phyloP scores from a whole-genome alignment of 2,329 filamentous ascomycete species.

The Chaetomium sp. region DNA sequence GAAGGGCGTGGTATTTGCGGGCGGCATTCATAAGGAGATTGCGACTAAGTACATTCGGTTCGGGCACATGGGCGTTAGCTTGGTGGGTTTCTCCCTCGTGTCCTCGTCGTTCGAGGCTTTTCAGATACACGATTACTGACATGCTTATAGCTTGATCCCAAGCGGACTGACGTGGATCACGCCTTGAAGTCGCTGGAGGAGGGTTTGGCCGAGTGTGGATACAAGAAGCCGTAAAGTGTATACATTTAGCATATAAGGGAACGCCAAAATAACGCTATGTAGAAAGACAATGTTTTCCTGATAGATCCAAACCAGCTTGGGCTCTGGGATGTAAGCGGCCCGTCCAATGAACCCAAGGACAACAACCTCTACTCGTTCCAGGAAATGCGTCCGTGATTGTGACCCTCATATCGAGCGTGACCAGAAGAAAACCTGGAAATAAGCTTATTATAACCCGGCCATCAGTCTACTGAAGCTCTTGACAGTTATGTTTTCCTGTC shows the following conservation, averaged over 20 bases:
- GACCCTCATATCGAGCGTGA: too few relatives aligned
- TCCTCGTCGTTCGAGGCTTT: neutral
- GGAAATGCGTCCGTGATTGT: too few relatives aligned
- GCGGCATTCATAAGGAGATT: slow-evolving; percentile 93
- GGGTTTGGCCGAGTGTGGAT: slow-evolving; percentile 67
- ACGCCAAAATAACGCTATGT: neutral
- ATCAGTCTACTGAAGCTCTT: too few relatives aligned
- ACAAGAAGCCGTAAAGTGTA: slow-evolving; percentile 40
- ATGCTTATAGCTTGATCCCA: slow-evolving; percentile 58
- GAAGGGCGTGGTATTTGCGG: slow-evolving; percentile 89
- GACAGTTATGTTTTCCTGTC: too few relatives aligned
- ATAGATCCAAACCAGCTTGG: too few relatives aligned
- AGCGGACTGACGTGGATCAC: slow-evolving; percentile 73
- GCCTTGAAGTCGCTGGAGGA: slow-evolving; percentile 73
- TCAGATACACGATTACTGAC: slow-evolving; percentile 19
- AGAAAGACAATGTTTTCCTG: too few relatives aligned
- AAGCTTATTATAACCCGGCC: too few relatives aligned
- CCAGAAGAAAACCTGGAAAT: too few relatives aligned
- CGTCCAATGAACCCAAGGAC: too few relatives aligned
- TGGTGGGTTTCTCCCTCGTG: slow-evolving; percentile 44
- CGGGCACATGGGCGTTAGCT: slow-evolving; percentile 95
- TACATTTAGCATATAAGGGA: neutral
- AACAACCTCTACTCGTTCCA: too few relatives aligned
- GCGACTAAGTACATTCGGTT: slow-evolving; percentile 90
- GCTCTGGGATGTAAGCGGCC: too few relatives aligned